These are phyloP conservation scores for Paramarasmius palmivorus DNA, from an alignment of 1,284 basidiomycete genomes.

Conservation along the genomic window DNA sequence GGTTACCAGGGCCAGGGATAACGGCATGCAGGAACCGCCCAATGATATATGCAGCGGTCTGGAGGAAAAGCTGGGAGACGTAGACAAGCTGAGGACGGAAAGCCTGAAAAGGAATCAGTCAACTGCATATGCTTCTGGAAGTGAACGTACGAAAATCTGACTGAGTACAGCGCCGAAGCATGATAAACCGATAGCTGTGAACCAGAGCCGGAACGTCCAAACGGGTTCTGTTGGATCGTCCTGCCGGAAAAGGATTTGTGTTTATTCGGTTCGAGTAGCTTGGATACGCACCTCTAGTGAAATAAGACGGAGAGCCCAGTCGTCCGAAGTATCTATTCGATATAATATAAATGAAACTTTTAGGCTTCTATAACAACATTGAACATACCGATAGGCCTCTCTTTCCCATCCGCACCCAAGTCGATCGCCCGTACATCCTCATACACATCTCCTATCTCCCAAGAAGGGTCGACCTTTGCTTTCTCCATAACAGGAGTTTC, in stretches of 20 bases:
- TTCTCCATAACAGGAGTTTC: background rate
- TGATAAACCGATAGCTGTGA: slow-evolving; percentile 44
- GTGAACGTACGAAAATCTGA: slow-evolving; percentile 41
- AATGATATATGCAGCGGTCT: slow-evolving; percentile 34
- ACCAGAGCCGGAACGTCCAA: slow-evolving; percentile 43
- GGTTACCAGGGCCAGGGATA: slow-evolving; percentile 33
- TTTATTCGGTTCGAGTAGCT: too few relatives aligned
- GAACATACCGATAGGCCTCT: slow-evolving; percentile 31
- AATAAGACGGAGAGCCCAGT: slow-evolving; percentile 15
- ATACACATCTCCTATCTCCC: slow-evolving; percentile 24
- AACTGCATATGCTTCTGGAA: background rate
- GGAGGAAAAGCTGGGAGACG: slow-evolving; percentile 49
- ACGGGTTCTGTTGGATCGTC: slow-evolving; percentile 51
- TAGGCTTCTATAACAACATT: background rate
- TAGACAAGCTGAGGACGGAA: slow-evolving; percentile 42
- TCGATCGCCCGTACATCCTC: slow-evolving; percentile 32
- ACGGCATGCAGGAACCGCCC: slow-evolving; percentile 32
- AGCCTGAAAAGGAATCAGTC: slow-evolving; percentile 12
- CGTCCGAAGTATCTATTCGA: slow-evolving; percentile 9
- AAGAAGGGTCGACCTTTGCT: background rate
- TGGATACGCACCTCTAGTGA: slow-evolving; percentile 12
- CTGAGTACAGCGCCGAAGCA: slow-evolving; percentile 46
- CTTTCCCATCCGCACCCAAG: slow-evolving; percentile 31
- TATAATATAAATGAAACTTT: background rate
- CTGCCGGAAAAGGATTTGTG: slow-evolving; percentile 23